Evolutionary conservation across 495 filamentous ascomycete genomes (phyloP).

Genomic region (Talaromyces thailandensis): DNA sequence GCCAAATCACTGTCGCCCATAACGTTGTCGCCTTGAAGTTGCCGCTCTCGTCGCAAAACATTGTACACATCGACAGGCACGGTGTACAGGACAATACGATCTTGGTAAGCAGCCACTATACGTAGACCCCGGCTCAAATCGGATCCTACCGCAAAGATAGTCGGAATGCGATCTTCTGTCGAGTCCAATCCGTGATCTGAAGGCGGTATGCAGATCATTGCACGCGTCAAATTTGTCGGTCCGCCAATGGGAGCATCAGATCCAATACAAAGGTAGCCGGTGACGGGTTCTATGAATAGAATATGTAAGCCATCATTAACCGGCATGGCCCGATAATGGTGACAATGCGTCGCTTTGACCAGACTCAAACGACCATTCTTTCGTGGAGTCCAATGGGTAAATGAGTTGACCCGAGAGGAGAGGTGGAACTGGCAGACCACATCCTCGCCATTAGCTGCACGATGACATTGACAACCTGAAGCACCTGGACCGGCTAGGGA

Average conservation of each 20-base stretch:
- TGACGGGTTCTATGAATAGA: conserved; percentile 58
- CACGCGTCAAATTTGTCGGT: conserved; percentile 36
- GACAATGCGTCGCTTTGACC: conserved; percentile 36
- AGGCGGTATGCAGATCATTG: conserved; percentile 30
- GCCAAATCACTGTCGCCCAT: conserved; percentile 29
- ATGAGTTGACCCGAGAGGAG: conserved; percentile 18
- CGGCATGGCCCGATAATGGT: conserved; percentile 61
- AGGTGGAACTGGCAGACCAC: conserved; percentile 23
- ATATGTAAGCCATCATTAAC: conserved; percentile 62
- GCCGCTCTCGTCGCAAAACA: conserved; percentile 29
- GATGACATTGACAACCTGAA: conserved; percentile 24
- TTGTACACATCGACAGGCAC: conserved; percentile 54
- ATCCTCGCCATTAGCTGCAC: conserved; percentile 17
- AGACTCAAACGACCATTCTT: conserved; percentile 21
- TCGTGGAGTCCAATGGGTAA: conserved; percentile 17
- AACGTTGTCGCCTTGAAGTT: conserved; percentile 22
- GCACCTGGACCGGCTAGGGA: conserved; percentile 45
- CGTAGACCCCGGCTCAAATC: conserved; percentile 54
- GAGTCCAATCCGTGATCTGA: conserved; percentile 24
- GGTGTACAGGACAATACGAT: conserved; percentile 49
- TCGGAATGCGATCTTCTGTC: conserved; percentile 33
- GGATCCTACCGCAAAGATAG: conserved; percentile 48
- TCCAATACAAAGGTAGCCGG: conserved; percentile 53
- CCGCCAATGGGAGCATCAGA: conserved; percentile 54
- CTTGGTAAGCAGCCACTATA: conserved; percentile 51